A percentile compares a stretch with the other conserved stretches of the same genome.
These are phyloP conservation scores for Berkeleyomyces basicola DNA, from an alignment of 2,329 filamentous ascomycete species.

Conservation along the genomic window DNA sequence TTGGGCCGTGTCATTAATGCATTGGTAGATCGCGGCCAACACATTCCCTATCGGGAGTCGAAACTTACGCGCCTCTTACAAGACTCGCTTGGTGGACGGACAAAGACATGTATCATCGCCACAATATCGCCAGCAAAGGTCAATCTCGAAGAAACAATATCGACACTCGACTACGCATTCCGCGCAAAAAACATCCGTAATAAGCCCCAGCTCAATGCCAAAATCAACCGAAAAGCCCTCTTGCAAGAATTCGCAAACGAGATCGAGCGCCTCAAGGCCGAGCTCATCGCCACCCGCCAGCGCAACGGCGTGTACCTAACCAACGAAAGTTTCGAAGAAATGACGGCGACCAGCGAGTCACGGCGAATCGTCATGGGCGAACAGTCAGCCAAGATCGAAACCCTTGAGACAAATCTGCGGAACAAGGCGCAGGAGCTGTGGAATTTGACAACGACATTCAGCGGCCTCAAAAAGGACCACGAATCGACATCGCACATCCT, in stretches of 20 bases:
- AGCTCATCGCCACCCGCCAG: constrained; percentile 81
- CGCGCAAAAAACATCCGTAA: constrained; percentile 97
- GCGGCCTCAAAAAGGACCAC: constrained; percentile 75
- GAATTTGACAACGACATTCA: constrained; percentile 70
- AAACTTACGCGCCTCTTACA: constrained; percentile 89
- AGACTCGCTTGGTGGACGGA: constrained; percentile 87
- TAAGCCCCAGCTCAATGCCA: constrained; percentile 86
- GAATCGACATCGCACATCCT: constrained; percentile 57
- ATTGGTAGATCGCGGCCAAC: constrained; percentile 71
- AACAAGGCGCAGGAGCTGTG: constrained; percentile 93
- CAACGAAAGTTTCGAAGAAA: constrained; percentile 75
- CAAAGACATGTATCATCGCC: constrained; percentile 97
- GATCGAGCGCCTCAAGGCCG: constrained; percentile 87
- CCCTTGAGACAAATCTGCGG: constrained; percentile 73
- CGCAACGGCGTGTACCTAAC: constrained; percentile 91
- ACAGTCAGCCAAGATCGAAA: constrained; percentile 80
- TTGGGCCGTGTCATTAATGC: constrained; percentile 95
- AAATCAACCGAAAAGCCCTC: constrained; percentile 83
- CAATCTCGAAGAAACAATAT: constrained; percentile 95
- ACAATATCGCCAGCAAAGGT: constrained; percentile 88
- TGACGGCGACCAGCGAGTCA: constrained; percentile 84
- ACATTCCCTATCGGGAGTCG: constrained; percentile 87
- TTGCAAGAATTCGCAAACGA: constrained; percentile 79
- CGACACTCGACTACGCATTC: constrained; percentile 94
- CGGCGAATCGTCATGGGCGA: constrained; percentile 82